phyloP scores from a whole-genome alignment of 169 alveolate genomes.

The Babesia divergens region DNA sequence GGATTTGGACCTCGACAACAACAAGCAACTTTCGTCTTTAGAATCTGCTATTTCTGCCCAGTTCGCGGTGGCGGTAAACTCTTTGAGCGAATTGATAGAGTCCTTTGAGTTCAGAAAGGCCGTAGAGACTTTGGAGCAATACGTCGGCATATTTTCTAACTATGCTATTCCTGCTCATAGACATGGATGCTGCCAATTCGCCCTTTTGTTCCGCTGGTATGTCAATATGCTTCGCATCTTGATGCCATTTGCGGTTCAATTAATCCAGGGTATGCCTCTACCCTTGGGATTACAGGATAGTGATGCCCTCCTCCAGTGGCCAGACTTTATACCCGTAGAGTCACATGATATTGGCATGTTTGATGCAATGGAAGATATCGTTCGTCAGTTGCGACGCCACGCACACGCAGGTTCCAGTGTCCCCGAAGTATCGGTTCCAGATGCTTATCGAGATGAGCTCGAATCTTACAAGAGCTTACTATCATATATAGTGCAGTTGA shows the following conservation, averaged over 20 bases:
- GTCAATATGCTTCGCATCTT: neutral
- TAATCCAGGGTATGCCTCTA: neutral
- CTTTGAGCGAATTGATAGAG: neutral
- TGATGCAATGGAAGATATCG: constrained; percentile 13
- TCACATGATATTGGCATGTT: neutral
- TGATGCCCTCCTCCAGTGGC: constrained; percentile 22
- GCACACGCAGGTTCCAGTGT: neutral
- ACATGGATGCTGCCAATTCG: neutral
- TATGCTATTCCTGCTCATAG: constrained; percentile 42
- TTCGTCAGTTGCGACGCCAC: constrained; percentile 26
- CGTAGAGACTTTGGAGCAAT: neutral
- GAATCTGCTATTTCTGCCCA: neutral
- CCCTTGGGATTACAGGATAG: neutral
- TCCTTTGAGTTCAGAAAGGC: constrained; percentile 27
- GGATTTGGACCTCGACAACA: constrained; percentile 3
- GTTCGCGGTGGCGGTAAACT: neutral
- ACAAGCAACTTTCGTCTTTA: neutral
- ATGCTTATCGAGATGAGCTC: neutral
- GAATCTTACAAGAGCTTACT: neutral
- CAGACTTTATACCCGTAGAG: neutral
- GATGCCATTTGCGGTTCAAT: constrained; percentile 35
- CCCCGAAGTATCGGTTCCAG: constrained; percentile 2
- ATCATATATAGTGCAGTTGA: constrained; percentile 3
- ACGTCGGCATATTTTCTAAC: constrained; percentile 18
- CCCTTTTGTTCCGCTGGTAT: neutral